A percentile compares a stretch with the other conserved stretches of the same genome.
Conservation (phyloP, 2,329 filamentous ascomycete species). For the Parastagonospora nodorum region DNA sequence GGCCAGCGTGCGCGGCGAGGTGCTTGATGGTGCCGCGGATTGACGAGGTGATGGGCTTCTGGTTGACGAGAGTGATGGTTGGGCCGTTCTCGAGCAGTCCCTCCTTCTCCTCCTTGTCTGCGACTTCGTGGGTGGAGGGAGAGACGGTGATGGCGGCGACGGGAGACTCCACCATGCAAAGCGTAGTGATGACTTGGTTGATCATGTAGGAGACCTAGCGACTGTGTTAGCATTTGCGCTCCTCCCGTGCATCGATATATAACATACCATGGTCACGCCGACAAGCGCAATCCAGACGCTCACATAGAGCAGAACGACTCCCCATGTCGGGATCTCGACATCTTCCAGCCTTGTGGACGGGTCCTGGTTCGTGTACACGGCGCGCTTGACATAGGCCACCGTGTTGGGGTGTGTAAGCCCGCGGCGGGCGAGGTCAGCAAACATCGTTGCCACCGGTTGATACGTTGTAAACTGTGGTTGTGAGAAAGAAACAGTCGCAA, state of each 20-base stretch:
- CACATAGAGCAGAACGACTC: slow-evolving; percentile 32
- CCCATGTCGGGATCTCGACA: slow-evolving; percentile 39
- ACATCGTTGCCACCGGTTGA: slow-evolving; percentile 16
- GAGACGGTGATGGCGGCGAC: slow-evolving; percentile 56
- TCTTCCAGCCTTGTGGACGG: slow-evolving; percentile 5
- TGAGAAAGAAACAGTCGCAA: slow-evolving; percentile 1
- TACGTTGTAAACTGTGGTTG: neutral
- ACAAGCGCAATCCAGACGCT: slow-evolving; percentile 50
- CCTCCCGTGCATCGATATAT: neutral
- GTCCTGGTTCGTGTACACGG: slow-evolving; percentile 4
- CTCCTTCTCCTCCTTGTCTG: slow-evolving; percentile 49
- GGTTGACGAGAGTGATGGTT: slow-evolving; percentile 51
- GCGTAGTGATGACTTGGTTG: slow-evolving; percentile 62
- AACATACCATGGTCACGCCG: slow-evolving; percentile 48
- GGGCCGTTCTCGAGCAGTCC: slow-evolving; percentile 47
- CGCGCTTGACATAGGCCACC: slow-evolving; percentile 34
- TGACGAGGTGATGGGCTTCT: slow-evolving; percentile 65
- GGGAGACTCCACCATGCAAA: slow-evolving; percentile 68
- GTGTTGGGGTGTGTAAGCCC: slow-evolving; percentile 34
- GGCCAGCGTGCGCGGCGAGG: slow-evolving; percentile 68
- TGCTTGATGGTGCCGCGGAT: slow-evolving; percentile 64
- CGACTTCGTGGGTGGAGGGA: slow-evolving; percentile 51
- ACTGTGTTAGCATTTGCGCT: slow-evolving; percentile 6
- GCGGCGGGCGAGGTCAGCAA: slow-evolving; percentile 38
- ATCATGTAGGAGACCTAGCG: slow-evolving; percentile 59